Evolutionary conservation across 2,329 filamentous ascomycete species (phyloP), one percentile per base, ranked within the genome.

Genomic region (Sclerotiophoma versabilis): DNA sequence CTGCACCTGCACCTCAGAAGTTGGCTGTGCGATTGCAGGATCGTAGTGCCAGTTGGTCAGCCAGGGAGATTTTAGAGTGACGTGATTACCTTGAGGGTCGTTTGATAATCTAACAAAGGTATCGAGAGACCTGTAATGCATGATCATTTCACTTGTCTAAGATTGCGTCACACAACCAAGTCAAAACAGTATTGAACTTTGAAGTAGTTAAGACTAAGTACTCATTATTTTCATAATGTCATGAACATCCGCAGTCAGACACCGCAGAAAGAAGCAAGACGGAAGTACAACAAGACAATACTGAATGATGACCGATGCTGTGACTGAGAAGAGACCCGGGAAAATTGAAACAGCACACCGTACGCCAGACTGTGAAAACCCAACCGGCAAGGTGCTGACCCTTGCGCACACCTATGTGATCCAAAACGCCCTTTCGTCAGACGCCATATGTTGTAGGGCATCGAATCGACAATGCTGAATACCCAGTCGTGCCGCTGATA

Each of bases 171-270:
- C 37, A 26, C 15, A 2, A 9, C n/a, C 22, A 12, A 26, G n/a
- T 14, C 23, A 10, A 9, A 32, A 39, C 10, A 7, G 22, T 10
- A 6, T 48, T 15, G 22, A 58, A 60, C 17, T 50, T 34, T 41
- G 49, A 53, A 34, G 44, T 47, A 36, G 33, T 49, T 62, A 62
- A 62, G 51, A 60, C 59, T 66, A 61, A 49, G 27, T 49, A n/a
- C 49, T 66, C 62, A 57, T 65, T 59, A 63, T 61, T 57, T 61
- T 54, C 64, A 62, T 67, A 59, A 67, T 51, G 63, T 65, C 64
- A 61, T 67, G 58, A 60, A 57, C 49, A 58, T 64, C 61, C 51
- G 54, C 59, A 63, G 49, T 51, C 47, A 48, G 22, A 42, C 23
- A 34, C 53, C 55, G 52, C 59, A 62, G 61, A 65, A 50, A 57